Evolutionary conservation across 1,284 basidiomycete species (phyloP), one percentile per base, ranked within the genome.

Genomic region (Ganoderma sinense): DNA sequence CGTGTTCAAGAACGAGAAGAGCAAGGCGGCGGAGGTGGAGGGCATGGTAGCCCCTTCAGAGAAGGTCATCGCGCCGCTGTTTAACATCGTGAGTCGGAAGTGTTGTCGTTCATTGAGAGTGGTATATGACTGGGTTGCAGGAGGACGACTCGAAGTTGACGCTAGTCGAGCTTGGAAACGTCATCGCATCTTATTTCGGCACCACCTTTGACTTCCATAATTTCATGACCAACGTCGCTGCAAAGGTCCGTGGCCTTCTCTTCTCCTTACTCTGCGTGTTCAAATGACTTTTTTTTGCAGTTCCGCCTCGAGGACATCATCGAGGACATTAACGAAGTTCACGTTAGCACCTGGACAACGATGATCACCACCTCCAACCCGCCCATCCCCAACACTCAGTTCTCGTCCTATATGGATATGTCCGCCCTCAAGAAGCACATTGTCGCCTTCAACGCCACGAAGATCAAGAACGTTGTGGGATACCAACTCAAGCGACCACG

Each of bases 241-340:
- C 91, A 58, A 93, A 91, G 85, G 93, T 90, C 70, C 56, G 78
- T 75, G 48, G 20, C 7, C 60, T 31, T 36, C 58, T 29, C 33
- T 16, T 23, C 41, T 60, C 18, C 39, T 61, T 39, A 41, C 23
- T 53, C 23, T 14, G 53, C 23, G 61, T 43, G 13, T 62, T 64
- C 31, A 56, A 41, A 33, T 60, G 39, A 58, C 63, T 16, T 39
- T 41, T 13, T 62, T 16, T 60, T 39, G 14, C 65, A 88, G 86
- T 81, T 89, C 78, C 85, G 82, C 75, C 86, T 91, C 56, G 88
- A 92, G 55, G 92, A 94, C 73, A 82, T 89, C 69, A 88, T 96
- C 2, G 94, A 96, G 76, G 94, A 96, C 64, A 94, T 96, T 77
- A 97, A 97, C 78, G 95, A 96, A 78, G 89, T 90, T 74, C 96